These are phyloP conservation scores for Aspergillus sclerotialis DNA, from an alignment of 2,329 filamentous ascomycete genomes.

Conservation along the genomic window DNA sequence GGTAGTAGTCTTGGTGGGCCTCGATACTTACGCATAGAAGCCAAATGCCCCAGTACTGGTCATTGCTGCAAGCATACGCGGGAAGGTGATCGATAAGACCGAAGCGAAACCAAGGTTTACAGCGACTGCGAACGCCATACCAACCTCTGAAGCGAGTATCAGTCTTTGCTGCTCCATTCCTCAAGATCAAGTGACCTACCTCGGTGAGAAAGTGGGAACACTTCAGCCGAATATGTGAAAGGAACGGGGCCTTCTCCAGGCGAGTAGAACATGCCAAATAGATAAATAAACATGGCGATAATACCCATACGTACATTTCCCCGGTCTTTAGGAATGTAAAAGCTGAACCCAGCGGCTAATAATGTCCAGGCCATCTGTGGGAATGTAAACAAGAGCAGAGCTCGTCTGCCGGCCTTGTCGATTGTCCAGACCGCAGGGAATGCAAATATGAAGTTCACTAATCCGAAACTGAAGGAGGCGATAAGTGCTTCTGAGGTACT, in stretches of 20 bases:
- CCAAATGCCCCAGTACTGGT: conserved; percentile 51
- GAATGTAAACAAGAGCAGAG: conserved; percentile 59
- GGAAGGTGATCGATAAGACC: conserved; percentile 46
- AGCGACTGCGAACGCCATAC: conserved; percentile 40
- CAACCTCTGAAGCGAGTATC: conserved; percentile 50
- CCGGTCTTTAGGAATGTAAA: conserved; percentile 44
- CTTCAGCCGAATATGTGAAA: conserved; percentile 62
- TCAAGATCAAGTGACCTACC: no score
- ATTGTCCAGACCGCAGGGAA: conserved; percentile 60
- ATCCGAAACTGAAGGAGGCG: conserved; percentile 58
- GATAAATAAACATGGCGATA: conserved; percentile 56
- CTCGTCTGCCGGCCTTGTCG: conserved; percentile 57
- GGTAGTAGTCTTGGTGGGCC: no score
- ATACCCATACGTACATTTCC: conserved; percentile 44
- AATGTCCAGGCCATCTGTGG: conserved; percentile 62
- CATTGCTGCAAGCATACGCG: conserved; percentile 41
- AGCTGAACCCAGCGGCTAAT: conserved; percentile 54
- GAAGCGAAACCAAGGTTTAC: conserved; percentile 44
- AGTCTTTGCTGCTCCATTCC: no score
- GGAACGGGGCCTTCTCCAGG: conserved; percentile 52
- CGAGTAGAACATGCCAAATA: no score
- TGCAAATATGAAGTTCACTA: conserved; percentile 60
- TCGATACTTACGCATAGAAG: conserved; percentile 56
- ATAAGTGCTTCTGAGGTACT: conserved; percentile 50
- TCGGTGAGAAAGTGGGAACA: conserved; percentile 40